Base-by-base conservation (phyloP, 306 rosid species). In the Heteromeles arbutifolia region DNA sequence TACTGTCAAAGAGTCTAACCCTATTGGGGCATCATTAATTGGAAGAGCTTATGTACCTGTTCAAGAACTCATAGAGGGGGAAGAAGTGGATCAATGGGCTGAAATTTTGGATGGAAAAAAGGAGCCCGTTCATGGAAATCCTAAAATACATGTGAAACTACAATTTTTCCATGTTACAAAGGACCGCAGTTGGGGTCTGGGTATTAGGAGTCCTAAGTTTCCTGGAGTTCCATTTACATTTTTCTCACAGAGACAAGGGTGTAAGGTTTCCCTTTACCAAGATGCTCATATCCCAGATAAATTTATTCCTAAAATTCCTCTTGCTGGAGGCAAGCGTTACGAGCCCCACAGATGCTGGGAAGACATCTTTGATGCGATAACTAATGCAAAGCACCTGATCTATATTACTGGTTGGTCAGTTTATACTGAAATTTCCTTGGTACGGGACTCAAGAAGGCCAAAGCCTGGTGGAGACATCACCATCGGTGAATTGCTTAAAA, bases 311-410 rank as follows among this genome's bases (percentile, higher is more conserved):
- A 66, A 41, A 73, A 85, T 85, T 64, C 86, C 88, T 74, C 86
- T 85, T 52, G 86, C 88, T 63, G 81, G 86, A 14, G 88, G 86
- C 26, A 82, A 79, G 81, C 61, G 37, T 72, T 85, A 82, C 24
- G 86, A 85, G 76, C 82, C 86, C 25, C 86, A 82, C 50, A 69
- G 88, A 65, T 85, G 88, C 65, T 85, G 88, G 88, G 88, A 85
- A 74, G 88, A 85, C 63, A 41, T 85, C 54, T 85, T 85, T 74
- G 88, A 85, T 77, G 88, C 86, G 32, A 85, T 85, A 26, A 64
- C 78, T n/a, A 85, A 85, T 79, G 88, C 88, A 5, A 77, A 80
- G 43, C 88, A 85, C 78, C 39, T 85, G 79, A 85, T 85, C 77
- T 85, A 85, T 66, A 82, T 85, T 67, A 77, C 88, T 73, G 88